Percentiles rank a stretch among this genome's conserved stretches.
phyloP scores from a whole-genome alignment of 768 basidiomycete species.

The Inosperma sp. region DNA sequence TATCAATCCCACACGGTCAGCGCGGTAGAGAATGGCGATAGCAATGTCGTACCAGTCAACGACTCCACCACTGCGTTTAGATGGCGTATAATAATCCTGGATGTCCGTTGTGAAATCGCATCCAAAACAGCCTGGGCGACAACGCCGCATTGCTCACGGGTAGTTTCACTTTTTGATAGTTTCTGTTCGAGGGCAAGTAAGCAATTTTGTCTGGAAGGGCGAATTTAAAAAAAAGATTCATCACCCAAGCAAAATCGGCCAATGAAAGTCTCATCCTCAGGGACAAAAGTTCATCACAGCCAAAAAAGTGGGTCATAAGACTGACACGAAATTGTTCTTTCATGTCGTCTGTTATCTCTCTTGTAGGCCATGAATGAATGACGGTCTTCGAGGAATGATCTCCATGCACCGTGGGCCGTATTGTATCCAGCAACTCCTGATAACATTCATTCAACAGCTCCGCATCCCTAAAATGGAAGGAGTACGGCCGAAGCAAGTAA shows the following conservation, averaged over 20 bases:
- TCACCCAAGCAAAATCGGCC: conserved; percentile 48
- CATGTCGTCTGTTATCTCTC: conserved; percentile 31
- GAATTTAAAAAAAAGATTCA: background rate
- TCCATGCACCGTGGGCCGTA: conserved; percentile 28
- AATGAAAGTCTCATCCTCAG: conserved; percentile 54
- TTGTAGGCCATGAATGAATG: conserved; percentile 24
- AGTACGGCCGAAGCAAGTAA: conserved; percentile 45
- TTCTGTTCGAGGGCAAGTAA: background rate
- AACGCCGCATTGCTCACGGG: conserved; percentile 42
- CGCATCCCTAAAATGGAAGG: conserved; percentile 42
- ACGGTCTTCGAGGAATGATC: conserved; percentile 34
- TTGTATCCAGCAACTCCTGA: conserved; percentile 38
- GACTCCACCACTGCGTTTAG: conserved; percentile 41
- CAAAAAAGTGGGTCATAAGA: conserved; percentile 55
- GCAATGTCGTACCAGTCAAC: conserved; percentile 44
- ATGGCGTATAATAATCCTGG: conserved; percentile 56
- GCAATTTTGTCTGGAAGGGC: background rate
- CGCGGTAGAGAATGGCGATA: conserved; percentile 6
- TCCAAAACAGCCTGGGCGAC: conserved; percentile 50
- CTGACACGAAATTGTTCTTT: conserved; percentile 46
- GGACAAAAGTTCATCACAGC: conserved; percentile 49
- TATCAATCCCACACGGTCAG: conserved; percentile 23
- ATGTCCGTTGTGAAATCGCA: conserved; percentile 47
- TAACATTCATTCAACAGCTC: conserved; percentile 18
- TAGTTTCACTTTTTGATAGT: background rate